phyloP scores from a whole-genome alignment of 1,284 basidiomycete species.

The Pascua sp. region DNA sequence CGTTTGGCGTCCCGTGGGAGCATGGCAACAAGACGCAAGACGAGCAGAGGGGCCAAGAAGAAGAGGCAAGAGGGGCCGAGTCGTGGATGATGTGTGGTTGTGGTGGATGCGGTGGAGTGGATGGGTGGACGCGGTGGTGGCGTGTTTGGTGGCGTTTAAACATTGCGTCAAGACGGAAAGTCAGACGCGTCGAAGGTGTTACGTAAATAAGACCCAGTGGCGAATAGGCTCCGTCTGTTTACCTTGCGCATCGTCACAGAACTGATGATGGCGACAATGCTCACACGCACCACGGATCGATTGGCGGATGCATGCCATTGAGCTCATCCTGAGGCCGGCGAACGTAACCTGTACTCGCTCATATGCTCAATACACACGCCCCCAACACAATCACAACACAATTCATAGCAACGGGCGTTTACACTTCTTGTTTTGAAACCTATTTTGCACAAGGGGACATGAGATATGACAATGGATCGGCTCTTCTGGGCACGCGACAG shows the following conservation, averaged over 20 bases:
- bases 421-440: background rate
- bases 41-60: background rate
- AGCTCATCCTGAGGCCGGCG: no score
- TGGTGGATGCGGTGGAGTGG: background rate
- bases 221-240: background rate
- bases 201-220: background rate
- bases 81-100: background rate
- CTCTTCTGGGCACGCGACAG: no score
- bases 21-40: constrained; percentile 5
- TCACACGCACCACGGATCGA: background rate
- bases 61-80: background rate
- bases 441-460: background rate
- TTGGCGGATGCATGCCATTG: no score
- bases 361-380: no score
- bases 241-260: background rate
- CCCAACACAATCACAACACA: no score
- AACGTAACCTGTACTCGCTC: no score
- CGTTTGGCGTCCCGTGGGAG: background rate
- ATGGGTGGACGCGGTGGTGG: background rate
- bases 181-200: constrained; percentile 1
- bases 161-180: background rate
- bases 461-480: background rate
- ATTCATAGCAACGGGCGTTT: background rate
- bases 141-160: no score
- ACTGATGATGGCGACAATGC: background rate